Evolutionary conservation across 1,139 yeast species (phyloP).

Genomic region (Suhomyces taliae): DNA sequence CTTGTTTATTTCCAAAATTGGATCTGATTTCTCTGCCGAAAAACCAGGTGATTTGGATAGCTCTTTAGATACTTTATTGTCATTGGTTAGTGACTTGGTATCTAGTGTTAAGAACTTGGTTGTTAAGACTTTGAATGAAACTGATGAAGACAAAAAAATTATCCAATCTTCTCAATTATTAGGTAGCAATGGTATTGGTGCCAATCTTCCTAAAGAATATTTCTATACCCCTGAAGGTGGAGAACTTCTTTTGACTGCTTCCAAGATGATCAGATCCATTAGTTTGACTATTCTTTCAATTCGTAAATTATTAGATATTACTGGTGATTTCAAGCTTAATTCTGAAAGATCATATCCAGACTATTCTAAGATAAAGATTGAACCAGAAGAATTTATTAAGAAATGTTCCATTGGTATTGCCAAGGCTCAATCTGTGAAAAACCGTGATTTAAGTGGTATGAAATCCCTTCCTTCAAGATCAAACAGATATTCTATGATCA

Average conservation of each 20-base stretch:
- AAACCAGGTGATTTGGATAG: slow-evolving; percentile 51
- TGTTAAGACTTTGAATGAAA: slow-evolving; percentile 49
- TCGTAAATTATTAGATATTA: slow-evolving; percentile 43
- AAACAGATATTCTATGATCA: slow-evolving; percentile 59
- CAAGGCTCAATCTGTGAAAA: slow-evolving; percentile 35
- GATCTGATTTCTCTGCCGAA: slow-evolving; percentile 42
- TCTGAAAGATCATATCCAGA: slow-evolving; percentile 72
- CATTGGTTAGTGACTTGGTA: slow-evolving; percentile 65
- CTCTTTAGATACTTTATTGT: slow-evolving; percentile 56
- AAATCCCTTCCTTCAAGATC: slow-evolving; percentile 11
- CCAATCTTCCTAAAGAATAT: slow-evolving; percentile 31
- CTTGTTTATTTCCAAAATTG: slow-evolving; percentile 60
- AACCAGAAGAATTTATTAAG: slow-evolving; percentile 62
- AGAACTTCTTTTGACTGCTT: slow-evolving; percentile 57
- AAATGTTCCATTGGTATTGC: slow-evolving; percentile 65
- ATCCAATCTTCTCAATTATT: slow-evolving; percentile 6
- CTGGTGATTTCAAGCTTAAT: slow-evolving; percentile 74
- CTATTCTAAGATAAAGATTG: slow-evolving; percentile 55
- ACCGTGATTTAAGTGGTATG: slow-evolving; percentile 22
- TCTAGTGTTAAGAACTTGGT: slow-evolving; percentile 64
- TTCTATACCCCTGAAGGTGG: slow-evolving; percentile 68
- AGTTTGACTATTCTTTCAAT: slow-evolving; percentile 49
- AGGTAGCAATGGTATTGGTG: slow-evolving; percentile 1
- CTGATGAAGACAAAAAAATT: slow-evolving; percentile 24
- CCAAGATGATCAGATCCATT: slow-evolving; percentile 63